These are phyloP conservation scores for Pichia sp. DNA, from an alignment of 1,139 yeast genomes.

Conservation along the genomic window DNA sequence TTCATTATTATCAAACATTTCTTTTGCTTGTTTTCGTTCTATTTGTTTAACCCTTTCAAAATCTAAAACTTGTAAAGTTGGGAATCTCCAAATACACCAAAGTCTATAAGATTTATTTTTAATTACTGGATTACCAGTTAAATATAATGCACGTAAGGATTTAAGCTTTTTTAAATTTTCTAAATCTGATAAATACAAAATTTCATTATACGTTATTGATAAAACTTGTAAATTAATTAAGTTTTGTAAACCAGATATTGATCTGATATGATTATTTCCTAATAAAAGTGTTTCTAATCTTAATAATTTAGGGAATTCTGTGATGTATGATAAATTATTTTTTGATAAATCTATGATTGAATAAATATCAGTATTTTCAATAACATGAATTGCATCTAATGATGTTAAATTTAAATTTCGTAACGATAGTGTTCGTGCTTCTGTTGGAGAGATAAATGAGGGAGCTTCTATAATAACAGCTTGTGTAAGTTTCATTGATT, in stretches of 20 bases:
- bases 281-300: conserved; percentile 47
- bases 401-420: conserved; percentile 24
- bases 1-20: conserved; percentile 40
- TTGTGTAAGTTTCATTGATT: conserved; percentile 49
- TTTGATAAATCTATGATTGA: conserved; percentile 62
- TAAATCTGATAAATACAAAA: conserved; percentile 38
- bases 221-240: conserved; percentile 37
- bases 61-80: conserved; percentile 59
- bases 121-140: conserved; percentile 60
- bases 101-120: conserved; percentile 49
- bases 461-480: conserved; percentile 44
- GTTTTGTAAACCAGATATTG: conserved; percentile 7
- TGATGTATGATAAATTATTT: conserved; percentile 52
- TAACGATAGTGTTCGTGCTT: conserved; percentile 39
- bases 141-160: conserved; percentile 41
- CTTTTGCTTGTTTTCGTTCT: conserved; percentile 45
- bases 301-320: conserved; percentile 43
- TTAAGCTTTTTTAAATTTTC: conserved; percentile 33
- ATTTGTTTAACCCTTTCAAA: conserved; percentile 50
- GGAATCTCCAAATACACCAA: conserved; percentile 56
- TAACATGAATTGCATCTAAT: conserved; percentile 16
- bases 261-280: conserved; percentile 49
- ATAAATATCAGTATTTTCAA: conserved; percentile 31
- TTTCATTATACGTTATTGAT: conserved; percentile 47
- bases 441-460: conserved; percentile 40